Conservation (phyloP, 1,284 basidiomycete genomes). For the Ustilago xerochloae region DNA sequence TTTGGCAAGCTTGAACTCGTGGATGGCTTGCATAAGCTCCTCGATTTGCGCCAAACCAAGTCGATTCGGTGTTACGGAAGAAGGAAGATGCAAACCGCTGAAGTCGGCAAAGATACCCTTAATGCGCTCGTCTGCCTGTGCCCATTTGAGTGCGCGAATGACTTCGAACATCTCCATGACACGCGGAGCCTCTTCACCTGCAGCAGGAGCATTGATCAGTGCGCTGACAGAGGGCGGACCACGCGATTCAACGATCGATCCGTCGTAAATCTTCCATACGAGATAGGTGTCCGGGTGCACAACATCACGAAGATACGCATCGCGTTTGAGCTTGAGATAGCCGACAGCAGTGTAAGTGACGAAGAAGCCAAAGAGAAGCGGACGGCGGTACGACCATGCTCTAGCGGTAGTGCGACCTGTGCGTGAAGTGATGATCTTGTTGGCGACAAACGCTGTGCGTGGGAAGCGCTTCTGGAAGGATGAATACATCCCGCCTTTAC, state of each 20-base stretch:
- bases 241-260: slow-evolving; percentile 63
- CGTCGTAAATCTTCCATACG: slow-evolving; percentile 66
- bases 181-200: slow-evolving; percentile 50
- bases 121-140: slow-evolving; percentile 68
- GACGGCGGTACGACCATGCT: slow-evolving; percentile 47
- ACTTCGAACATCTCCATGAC: slow-evolving; percentile 69
- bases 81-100: slow-evolving; percentile 66
- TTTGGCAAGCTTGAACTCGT: slow-evolving; percentile 68
- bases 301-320: slow-evolving; percentile 47
- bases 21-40: slow-evolving; percentile 69
- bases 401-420: slow-evolving; percentile 36
- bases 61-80: slow-evolving; percentile 56
- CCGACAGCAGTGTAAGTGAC: slow-evolving; percentile 46
- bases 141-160: slow-evolving; percentile 68
- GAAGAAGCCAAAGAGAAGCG: slow-evolving; percentile 42
- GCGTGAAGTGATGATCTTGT: slow-evolving; percentile 36
- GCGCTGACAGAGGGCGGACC: slow-evolving; percentile 39
- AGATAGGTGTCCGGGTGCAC: slow-evolving; percentile 63
- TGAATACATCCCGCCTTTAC: slow-evolving; percentile 1
- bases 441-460: slow-evolving; percentile 35
- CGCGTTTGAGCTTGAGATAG: slow-evolving; percentile 51
- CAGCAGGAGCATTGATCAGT: slow-evolving; percentile 42
- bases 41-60: slow-evolving; percentile 70
- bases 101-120: slow-evolving; percentile 70
- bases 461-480: slow-evolving; percentile 38